Conservation (phyloP, 23 red algal genomes). For the Agarophyton chilense region DNA sequence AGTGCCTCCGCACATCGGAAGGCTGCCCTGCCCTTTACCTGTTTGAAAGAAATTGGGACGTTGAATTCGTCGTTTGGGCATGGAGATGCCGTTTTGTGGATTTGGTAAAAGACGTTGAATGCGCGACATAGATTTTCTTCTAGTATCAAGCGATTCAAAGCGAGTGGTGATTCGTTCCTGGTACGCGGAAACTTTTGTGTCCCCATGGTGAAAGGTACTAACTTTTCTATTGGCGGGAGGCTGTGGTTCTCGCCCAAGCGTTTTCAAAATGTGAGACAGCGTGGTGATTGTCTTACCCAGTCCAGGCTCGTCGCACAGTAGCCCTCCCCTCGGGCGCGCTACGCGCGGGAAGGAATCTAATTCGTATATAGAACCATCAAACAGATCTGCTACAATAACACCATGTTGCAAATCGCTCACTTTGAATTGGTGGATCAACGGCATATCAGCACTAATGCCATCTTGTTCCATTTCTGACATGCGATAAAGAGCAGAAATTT, state of each 20-base stretch:
- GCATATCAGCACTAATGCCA: not conserved
- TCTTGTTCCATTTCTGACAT: slow-evolving; percentile 62
- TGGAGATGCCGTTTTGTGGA: not conserved
- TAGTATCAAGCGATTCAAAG: not conserved
- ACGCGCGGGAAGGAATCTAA: slow-evolving; percentile 23
- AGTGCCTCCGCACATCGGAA: slow-evolving; percentile 5
- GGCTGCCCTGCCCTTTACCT: slow-evolving; percentile 13
- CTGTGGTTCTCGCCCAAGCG: slow-evolving; percentile 33
- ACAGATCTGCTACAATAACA: slow-evolving; percentile 40
- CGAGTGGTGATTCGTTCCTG: not conserved
- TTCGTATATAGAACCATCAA: slow-evolving; percentile 37
- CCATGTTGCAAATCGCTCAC: not conserved
- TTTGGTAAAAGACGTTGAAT: not conserved
- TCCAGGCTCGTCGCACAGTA: slow-evolving; percentile 98
- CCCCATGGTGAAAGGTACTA: not conserved
- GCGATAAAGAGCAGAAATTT: slow-evolving; percentile 25
- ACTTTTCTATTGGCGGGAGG: not conserved
- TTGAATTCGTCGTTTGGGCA: slow-evolving; percentile 8
- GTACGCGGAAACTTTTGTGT: not conserved
- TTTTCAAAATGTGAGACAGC: slow-evolving; percentile 81
- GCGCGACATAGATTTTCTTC: not conserved
- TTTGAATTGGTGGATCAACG: slow-evolving; percentile 4
- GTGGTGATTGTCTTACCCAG: slow-evolving; percentile 95
- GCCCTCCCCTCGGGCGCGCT: slow-evolving; percentile 61
- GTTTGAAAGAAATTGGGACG: slow-evolving; percentile 1